Evolutionary conservation across 768 basidiomycete genomes (phyloP).

Genomic region (Tephrocybe rancida): DNA sequence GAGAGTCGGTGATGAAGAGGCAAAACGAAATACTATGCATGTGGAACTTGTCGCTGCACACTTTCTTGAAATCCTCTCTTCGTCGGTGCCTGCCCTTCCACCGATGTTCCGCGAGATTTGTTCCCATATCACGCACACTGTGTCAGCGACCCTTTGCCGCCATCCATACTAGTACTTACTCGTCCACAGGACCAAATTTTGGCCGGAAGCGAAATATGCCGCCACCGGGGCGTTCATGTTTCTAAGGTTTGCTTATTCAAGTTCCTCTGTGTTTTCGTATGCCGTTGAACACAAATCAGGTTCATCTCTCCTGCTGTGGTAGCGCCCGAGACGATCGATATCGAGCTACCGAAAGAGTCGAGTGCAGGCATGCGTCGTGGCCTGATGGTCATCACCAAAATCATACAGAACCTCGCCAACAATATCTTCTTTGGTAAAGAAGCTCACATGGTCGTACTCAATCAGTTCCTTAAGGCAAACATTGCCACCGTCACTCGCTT

Average conservation of each 20-base stretch:
- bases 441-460: constrained; percentile 79
- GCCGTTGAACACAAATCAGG: constrained; percentile 38
- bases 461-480: constrained; percentile 71
- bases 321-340: constrained; percentile 80
- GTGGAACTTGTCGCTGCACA: constrained; percentile 74
- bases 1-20: constrained; percentile 57
- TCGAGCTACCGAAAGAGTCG: constrained; percentile 72
- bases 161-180: not conserved
- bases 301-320: constrained; percentile 94
- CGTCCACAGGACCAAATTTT: constrained; percentile 52
- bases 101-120: constrained; percentile 90
- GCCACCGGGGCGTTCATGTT: constrained; percentile 93
- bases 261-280: not conserved
- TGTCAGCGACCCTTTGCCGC: constrained; percentile 53
- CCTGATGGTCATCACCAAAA: constrained; percentile 85
- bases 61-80: constrained; percentile 74
- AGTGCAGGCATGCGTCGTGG: constrained; percentile 67
- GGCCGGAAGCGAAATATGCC: constrained; percentile 81
- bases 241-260: constrained; percentile 54
- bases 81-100: constrained; percentile 71
- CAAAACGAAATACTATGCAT: constrained; percentile 67
- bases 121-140: constrained; percentile 74
- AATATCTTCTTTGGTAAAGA: constrained; percentile 95
- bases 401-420: constrained; percentile 92
- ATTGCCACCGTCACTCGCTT: constrained; percentile 76